phyloP scores from a whole-genome alignment of 1,284 basidiomycete genomes.

The Malassezia sympodialis region DNA sequence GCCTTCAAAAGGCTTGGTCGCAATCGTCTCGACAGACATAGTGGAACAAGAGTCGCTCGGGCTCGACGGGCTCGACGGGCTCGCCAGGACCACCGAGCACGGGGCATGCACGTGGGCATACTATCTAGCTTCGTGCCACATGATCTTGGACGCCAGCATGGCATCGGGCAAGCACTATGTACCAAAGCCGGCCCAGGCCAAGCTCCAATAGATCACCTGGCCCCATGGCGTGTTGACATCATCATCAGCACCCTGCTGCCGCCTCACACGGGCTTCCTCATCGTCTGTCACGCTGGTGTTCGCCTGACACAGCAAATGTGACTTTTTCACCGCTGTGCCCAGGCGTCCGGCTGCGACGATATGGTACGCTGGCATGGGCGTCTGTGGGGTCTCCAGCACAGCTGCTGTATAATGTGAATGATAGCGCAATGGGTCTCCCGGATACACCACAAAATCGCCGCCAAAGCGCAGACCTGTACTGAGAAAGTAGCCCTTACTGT shows the following conservation, averaged over 20 bases:
- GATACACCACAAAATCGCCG: constrained; percentile 89
- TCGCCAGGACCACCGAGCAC: background rate
- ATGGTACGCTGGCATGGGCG: constrained; percentile 69
- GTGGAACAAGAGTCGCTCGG: background rate
- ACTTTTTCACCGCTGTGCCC: constrained; percentile 95
- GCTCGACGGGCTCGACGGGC: background rate
- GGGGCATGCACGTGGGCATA: background rate
- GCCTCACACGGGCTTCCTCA: background rate
- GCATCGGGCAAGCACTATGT: constrained; percentile 19
- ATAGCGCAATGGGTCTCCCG: constrained; percentile 88
- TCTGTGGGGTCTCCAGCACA: constrained; percentile 60
- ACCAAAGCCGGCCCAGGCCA: constrained; percentile 47
- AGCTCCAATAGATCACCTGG: constrained; percentile 29
- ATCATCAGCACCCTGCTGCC: constrained; percentile 5
- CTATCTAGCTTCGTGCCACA: background rate
- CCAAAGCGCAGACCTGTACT: constrained; percentile 85
- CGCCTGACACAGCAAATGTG: constrained; percentile 67
- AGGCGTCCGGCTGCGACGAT: constrained; percentile 87
- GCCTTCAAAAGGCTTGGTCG: constrained; percentile 45
- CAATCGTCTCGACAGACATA: constrained; percentile 36
- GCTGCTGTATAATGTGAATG: constrained; percentile 91
- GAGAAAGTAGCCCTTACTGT: constrained; percentile 71
- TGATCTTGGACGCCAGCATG: background rate
- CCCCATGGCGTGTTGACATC: constrained; percentile 18
- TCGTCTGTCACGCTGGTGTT: constrained; percentile 6